Evolutionary conservation across 2,329 filamentous ascomycete genomes (phyloP), one percentile per base, ranked within the genome.

Genomic region (Phaeosphaeriaceae sp.): DNA sequence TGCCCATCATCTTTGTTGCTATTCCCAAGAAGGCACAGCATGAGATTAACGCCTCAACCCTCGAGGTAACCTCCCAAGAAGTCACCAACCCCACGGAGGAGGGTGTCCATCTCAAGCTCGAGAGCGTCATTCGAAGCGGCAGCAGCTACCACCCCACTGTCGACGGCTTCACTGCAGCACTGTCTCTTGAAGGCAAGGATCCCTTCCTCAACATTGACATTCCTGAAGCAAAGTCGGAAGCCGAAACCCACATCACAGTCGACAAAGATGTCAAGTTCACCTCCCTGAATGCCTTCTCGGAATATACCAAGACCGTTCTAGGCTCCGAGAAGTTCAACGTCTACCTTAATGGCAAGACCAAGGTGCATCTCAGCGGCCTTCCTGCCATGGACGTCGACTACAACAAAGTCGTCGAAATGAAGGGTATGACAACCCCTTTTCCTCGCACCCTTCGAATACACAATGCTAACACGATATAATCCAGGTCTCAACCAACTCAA

Each of bases 11-110:
- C 49, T 89, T 83, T 66, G 86, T 88, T 52, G 86, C 74, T 2
- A 86, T 88, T 66, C 86, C 86, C 19, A 81, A 83, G 30, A 86
- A 85, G 57, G 86, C 86, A 32, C 86, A 88, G 66, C 58, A 73
- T 43, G 81, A 82, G 52, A 81, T 89, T 66, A 81, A 86, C 65
- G 74, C 80, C 30, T 83, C 86, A 1, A 81, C 77, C 3, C 74
- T 89, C 24, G 75, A 80, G 28, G 79, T 88, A 60, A 82, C 78
- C 1, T 73, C 77, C n/a, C 80, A 87, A 69, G 66, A 80, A 42
- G 83, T 88, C 61, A 80, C 78, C 17, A 71, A 84, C 15, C 85
- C 87, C 7, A 76, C 78, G 0, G 72, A 84, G 1, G 72, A 85
- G 10, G 76, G 80, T 1, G 78, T 88, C 54, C 72, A 80, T 21